phyloP scores from a whole-genome alignment of 192 early-diverging fungal genomes.

The Linnemannia zychae region DNA sequence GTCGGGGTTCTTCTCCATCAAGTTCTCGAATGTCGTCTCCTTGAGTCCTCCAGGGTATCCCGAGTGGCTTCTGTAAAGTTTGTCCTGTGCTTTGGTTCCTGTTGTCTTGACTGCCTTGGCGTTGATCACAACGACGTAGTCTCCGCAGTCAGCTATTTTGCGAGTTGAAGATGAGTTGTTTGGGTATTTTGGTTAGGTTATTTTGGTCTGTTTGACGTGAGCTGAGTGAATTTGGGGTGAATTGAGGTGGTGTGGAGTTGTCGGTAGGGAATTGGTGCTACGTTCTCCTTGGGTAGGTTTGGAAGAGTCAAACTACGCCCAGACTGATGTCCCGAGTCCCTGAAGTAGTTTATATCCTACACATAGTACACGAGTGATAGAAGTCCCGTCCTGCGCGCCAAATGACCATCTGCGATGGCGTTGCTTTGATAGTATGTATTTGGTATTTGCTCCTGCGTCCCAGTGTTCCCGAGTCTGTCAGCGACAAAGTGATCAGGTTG shows the following conservation, averaged over 20 bases:
- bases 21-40: slow-evolving; percentile 78
- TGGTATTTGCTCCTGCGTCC: background rate
- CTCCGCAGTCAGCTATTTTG: slow-evolving; percentile 87
- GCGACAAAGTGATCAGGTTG: background rate
- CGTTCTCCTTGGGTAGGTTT: no score
- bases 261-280: no score
- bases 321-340: no score
- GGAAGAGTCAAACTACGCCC: no score
- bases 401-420: background rate
- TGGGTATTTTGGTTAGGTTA: no score
- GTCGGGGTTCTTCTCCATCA: slow-evolving; percentile 83
- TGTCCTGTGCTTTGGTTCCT: slow-evolving; percentile 88
- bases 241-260: background rate
- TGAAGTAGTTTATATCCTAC: no score
- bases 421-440: background rate
- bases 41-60: slow-evolving; percentile 90
- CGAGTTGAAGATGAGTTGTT: background rate
- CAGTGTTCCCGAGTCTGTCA: background rate
- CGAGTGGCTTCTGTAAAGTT: slow-evolving; percentile 90
- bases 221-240: background rate
- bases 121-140: slow-evolving; percentile 97
- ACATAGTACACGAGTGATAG: background rate
- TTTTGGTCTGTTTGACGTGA: background rate
- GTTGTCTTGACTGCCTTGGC: slow-evolving; percentile 83
- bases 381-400: background rate